Conservation (phyloP, 2,329 filamentous ascomycete genomes). For the Colletotrichum echinochloae region DNA sequence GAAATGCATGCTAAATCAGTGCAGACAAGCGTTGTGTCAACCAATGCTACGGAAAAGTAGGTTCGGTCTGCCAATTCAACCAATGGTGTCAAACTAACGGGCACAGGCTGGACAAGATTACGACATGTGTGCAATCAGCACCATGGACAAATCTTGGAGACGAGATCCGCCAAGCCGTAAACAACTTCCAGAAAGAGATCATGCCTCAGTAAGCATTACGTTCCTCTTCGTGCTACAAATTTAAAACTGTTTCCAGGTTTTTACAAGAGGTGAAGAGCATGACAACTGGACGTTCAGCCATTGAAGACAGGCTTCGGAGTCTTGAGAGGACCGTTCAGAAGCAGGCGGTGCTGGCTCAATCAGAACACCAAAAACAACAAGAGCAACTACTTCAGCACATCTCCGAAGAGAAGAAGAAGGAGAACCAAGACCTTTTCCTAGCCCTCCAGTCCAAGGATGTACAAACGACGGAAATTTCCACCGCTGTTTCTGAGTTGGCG, state of each 20-base stretch:
- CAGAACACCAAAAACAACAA: conserved; percentile 6
- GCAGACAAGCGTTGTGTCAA: background rate
- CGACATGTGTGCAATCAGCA: background rate
- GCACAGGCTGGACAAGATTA: conserved; percentile 23
- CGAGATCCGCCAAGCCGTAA: background rate
- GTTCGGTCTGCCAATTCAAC: too few species aligned
- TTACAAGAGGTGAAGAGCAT: background rate
- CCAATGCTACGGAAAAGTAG: conserved; percentile 8
- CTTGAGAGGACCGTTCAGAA: conserved; percentile 16
- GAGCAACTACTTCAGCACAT: conserved; percentile 18
- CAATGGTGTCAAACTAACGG: background rate
- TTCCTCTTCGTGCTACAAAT: background rate
- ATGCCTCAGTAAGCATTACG: background rate
- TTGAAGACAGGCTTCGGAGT: conserved; percentile 15
- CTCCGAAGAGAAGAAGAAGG: conserved; percentile 31
- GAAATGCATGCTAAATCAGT: background rate
- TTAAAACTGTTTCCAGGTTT: background rate
- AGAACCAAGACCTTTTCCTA: conserved; percentile 22
- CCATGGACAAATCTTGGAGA: background rate
- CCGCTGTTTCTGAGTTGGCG: conserved; percentile 5
- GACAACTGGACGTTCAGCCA: background rate
- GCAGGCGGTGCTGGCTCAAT: background rate
- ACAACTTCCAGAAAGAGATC: conserved; percentile 10
- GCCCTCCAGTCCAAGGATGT: conserved; percentile 9
- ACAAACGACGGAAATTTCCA: background rate